phyloP scores from a whole-genome alignment of 2,329 filamentous ascomycete genomes.

The Cordyceps cicadae region DNA sequence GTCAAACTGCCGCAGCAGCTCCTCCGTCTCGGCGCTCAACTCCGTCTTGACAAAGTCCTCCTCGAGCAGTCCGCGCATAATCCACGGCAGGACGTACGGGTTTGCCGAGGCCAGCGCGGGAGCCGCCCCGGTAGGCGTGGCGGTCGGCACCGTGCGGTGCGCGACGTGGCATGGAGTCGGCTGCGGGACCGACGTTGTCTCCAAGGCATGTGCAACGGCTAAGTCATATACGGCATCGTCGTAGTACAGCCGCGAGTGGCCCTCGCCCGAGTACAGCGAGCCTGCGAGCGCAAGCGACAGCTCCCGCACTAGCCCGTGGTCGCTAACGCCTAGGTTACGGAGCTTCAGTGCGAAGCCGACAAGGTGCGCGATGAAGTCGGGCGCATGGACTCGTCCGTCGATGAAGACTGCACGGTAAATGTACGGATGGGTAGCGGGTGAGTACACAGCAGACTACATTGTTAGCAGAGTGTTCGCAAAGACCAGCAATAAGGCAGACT shows the following conservation, averaged over 20 bases:
- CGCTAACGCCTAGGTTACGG: slow-evolving; percentile 83
- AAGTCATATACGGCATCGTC: slow-evolving; percentile 79
- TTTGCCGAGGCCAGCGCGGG: slow-evolving; percentile 50
- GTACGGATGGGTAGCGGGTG: slow-evolving; percentile 78
- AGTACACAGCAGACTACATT: slow-evolving; percentile 68
- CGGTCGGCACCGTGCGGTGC: slow-evolving; percentile 18
- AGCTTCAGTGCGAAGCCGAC: slow-evolving; percentile 90
- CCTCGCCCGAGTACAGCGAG: slow-evolving; percentile 83
- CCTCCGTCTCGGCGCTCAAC: slow-evolving; percentile 64
- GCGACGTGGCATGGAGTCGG: slow-evolving; percentile 16
- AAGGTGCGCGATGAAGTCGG: slow-evolving; percentile 87
- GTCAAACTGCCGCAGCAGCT: slow-evolving; percentile 81
- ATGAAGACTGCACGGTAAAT: slow-evolving; percentile 95
- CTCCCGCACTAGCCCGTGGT: slow-evolving; percentile 89
- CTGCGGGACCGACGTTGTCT: slow-evolving; percentile 41
- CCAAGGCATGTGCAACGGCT: slow-evolving; percentile 63
- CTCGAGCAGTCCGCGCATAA: slow-evolving; percentile 86
- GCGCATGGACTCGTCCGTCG: slow-evolving; percentile 82
- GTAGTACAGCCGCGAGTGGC: slow-evolving; percentile 88
- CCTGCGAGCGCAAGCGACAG: slow-evolving; percentile 82
- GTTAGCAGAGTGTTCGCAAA: slow-evolving; percentile 16
- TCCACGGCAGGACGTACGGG: slow-evolving; percentile 89
- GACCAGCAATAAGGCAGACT: slow-evolving; percentile 13
- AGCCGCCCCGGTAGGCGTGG: slow-evolving; percentile 7
- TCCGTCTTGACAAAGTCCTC: slow-evolving; percentile 84